Percentiles rank a stretch among this genome's conserved stretches.
Conservation (phyloP, 1,284 basidiomycete genomes). For the Ceratobasidium sp. region DNA sequence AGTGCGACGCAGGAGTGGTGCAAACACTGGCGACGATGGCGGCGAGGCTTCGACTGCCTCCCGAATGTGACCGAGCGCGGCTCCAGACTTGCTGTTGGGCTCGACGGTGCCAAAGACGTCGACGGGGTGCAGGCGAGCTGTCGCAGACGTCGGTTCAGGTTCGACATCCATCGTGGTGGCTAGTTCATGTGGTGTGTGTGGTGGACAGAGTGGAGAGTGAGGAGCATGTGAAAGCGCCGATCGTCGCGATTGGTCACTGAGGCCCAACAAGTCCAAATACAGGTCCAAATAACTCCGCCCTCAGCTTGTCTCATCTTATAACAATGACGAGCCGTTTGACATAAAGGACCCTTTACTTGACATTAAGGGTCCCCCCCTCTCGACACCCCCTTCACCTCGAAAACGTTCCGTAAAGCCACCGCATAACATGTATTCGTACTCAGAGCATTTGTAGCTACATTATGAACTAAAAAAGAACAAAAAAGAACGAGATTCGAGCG, state of each 20-base stretch:
- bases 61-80: not conserved
- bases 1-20: constrained; percentile 5
- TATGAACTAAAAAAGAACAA: no score
- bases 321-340: no score
- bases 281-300: no score
- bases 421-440: no score
- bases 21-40: not conserved
- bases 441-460: no score
- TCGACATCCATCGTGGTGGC: not conserved
- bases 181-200: not conserved
- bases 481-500: no score
- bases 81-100: not conserved
- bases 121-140: not conserved
- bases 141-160: not conserved
- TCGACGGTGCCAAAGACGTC: constrained; percentile 35
- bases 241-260: no score
- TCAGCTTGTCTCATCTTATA: no score
- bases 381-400: no score
- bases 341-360: no score
- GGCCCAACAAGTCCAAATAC: not conserved
- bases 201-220: not conserved
- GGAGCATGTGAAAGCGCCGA: constrained; percentile 10
- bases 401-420: no score
- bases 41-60: constrained; percentile 10
- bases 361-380: no score